These are phyloP conservation scores for Litsea cubeba DNA, from an alignment of 164 flowering plant genomes.

Conservation along the genomic window DNA sequence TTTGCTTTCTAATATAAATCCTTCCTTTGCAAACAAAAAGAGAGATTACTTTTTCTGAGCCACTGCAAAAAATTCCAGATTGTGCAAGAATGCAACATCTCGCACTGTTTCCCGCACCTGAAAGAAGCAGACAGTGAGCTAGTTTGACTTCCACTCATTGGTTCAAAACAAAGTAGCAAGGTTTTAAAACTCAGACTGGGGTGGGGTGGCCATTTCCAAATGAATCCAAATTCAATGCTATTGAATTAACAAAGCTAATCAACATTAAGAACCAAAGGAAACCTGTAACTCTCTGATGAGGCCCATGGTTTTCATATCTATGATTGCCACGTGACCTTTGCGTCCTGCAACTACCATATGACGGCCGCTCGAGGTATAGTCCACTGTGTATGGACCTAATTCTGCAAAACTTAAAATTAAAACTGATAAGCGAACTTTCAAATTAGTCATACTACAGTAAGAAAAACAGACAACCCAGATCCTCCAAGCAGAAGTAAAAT, in stretches of 20 bases:
- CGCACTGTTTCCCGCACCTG: conserved; percentile 94
- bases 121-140: conserved; percentile 12
- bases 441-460: background rate
- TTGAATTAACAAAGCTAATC: background rate
- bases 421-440: background rate
- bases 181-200: background rate
- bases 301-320: conserved; percentile 59
- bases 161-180: background rate
- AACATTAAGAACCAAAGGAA: background rate
- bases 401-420: conserved; percentile 36
- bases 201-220: too few relatives aligned
- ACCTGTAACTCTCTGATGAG: conserved; percentile 85
- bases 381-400: conserved; percentile 85
- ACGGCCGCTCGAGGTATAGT: conserved; percentile 77
- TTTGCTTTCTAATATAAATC: background rate
- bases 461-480: background rate
- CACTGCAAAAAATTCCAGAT: conserved; percentile 74
- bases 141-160: background rate
- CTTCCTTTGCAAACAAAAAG: background rate
- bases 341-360: conserved; percentile 79
- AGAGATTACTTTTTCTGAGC: conserved; percentile 83
- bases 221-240: background rate
- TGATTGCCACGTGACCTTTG: conserved; percentile 81
- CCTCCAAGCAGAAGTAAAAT: too few relatives aligned
- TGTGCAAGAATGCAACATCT: conserved; percentile 84